Percentiles rank a stretch among this genome's conserved stretches.
Evolutionary conservation across 108 stramenopile genomes (phyloP).

Genomic region (Schizochytrium sp.): DNA sequence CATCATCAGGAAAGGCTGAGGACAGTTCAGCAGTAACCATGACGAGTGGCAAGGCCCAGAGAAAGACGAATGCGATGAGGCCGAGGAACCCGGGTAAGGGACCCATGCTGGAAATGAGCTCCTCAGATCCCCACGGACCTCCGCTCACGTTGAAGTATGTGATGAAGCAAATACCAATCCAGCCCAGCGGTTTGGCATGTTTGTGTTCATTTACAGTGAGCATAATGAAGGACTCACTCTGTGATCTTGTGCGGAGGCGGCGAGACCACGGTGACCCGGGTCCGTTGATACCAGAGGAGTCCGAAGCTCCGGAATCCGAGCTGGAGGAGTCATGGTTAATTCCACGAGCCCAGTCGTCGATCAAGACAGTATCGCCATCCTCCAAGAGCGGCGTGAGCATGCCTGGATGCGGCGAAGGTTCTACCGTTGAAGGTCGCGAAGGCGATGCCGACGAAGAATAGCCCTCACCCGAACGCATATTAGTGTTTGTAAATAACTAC

Average conservation of each 20-base stretch:
- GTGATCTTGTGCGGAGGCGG: conserved; percentile 7
- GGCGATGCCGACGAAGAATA: too few relatives aligned
- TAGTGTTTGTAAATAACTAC: too few relatives aligned
- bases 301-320: not conserved
- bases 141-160: conserved; percentile 57
- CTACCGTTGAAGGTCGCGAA: too few relatives aligned
- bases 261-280: not conserved
- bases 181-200: conserved; percentile 2
- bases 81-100: conserved; percentile 25
- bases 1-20: conserved; percentile 54
- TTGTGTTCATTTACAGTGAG: conserved; percentile 8
- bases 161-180: conserved; percentile 48
- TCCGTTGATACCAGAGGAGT: not conserved
- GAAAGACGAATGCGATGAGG: conserved; percentile 1
- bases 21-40: conserved; percentile 44
- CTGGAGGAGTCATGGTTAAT: not conserved
- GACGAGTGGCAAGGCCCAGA: conserved; percentile 52
- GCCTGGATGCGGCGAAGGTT: not conserved
- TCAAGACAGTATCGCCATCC: conserved; percentile 23
- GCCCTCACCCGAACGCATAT: too few relatives aligned
- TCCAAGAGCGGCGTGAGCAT: not conserved
- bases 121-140: conserved; percentile 52
- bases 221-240: conserved; percentile 59
- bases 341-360: conserved; percentile 6
- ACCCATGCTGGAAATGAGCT: conserved; percentile 34